These are phyloP conservation scores for Magnolia kwangsiensis DNA, from an alignment of 164 flowering plant genomes.

Conservation along the genomic window DNA sequence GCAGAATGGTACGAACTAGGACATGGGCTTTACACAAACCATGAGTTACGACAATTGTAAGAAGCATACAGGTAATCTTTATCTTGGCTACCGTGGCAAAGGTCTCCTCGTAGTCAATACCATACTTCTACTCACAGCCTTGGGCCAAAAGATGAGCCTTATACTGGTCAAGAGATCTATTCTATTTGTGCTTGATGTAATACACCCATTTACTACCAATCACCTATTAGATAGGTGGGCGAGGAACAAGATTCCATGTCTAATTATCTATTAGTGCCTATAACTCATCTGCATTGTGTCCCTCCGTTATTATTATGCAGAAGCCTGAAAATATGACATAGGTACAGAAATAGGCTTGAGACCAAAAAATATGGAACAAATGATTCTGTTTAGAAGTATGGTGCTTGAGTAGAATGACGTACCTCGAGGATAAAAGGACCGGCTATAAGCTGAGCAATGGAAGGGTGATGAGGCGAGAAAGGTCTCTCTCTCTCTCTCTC, in stretches of 20 bases:
- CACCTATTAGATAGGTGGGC: too few relatives aligned
- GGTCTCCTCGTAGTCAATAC: not conserved
- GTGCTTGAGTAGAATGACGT: not conserved
- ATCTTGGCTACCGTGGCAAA: not conserved
- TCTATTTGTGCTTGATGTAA: not conserved
- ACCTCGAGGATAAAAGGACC: not conserved
- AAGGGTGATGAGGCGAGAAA: too few relatives aligned
- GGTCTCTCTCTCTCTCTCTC: not conserved
- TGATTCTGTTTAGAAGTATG: not conserved
- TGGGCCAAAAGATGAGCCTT: not conserved
- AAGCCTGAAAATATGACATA: not conserved
- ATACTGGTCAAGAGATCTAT: not conserved
- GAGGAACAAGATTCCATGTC: not conserved
- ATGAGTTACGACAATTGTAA: not conserved
- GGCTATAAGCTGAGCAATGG: not conserved
- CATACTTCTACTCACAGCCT: not conserved
- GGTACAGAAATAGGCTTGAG: not conserved
- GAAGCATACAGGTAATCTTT: not conserved
- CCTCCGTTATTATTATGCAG: not conserved
- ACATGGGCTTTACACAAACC: not conserved
- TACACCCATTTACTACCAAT: too few relatives aligned
- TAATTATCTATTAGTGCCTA: not conserved
- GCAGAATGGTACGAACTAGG: too few relatives aligned
- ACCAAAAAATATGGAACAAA: not conserved
- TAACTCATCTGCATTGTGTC: not conserved